phyloP scores from a whole-genome alignment of 805 yeast species.

The Wickerhamiella parazyma region DNA sequence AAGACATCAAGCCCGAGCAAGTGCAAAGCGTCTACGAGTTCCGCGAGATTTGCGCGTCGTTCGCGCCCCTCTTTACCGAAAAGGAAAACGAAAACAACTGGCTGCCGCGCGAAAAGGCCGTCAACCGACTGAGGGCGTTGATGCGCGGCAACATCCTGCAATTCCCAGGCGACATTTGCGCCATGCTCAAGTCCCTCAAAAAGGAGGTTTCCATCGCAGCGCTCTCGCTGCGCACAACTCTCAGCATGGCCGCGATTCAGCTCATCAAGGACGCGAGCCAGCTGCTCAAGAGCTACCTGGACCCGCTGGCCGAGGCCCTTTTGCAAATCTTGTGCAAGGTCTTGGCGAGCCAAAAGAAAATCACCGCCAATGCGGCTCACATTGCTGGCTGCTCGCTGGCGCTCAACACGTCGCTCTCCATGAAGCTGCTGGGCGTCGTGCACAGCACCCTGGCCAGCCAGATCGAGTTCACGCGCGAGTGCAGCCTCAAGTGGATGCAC shows the following conservation, averaged over 20 bases:
- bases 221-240: constrained; percentile 68
- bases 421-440: constrained; percentile 39
- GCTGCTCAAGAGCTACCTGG: constrained; percentile 18
- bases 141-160: constrained; percentile 40
- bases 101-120: constrained; percentile 52
- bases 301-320: constrained; percentile 35
- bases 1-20: constrained; percentile 27
- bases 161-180: constrained; percentile 27
- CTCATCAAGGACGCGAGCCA: constrained; percentile 47
- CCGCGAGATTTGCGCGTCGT: constrained; percentile 21
- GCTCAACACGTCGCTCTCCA: constrained; percentile 39
- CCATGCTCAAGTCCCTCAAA: constrained; percentile 31
- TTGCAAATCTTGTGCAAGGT: constrained; percentile 38
- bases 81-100: constrained; percentile 85
- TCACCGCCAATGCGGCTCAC: constrained; percentile 40
- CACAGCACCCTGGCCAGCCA: constrained; percentile 48
- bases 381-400: constrained; percentile 37
- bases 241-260: constrained; percentile 63
- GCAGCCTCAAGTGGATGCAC: constrained; percentile 57
- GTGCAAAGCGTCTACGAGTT: constrained; percentile 24
- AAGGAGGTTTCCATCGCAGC: constrained; percentile 56
- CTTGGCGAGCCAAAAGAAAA: constrained; percentile 47
- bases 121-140: constrained; percentile 43
- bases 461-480: constrained; percentile 55
- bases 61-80: constrained; percentile 38